Conservation (phyloP, 768 basidiomycete species). For the Naganishia friedmannii region DNA sequence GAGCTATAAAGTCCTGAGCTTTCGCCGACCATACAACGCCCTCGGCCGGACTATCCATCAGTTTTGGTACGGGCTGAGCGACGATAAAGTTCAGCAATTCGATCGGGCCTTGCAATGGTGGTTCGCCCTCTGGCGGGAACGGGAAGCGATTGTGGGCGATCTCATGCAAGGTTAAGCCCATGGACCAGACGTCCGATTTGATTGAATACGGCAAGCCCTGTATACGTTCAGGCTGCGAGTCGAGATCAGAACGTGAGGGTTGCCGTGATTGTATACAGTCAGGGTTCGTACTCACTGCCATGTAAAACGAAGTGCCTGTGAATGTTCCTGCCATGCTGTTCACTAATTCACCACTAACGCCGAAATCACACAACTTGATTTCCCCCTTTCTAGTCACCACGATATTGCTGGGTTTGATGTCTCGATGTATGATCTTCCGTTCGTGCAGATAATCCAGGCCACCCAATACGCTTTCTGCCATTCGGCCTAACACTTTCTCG, state of each 20-base stretch:
- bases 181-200: conserved; percentile 54
- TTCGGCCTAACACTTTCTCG: conserved; percentile 51
- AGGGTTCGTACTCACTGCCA: conserved; percentile 48
- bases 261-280: background rate
- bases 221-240: conserved; percentile 50
- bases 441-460: conserved; percentile 53
- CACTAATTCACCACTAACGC: conserved; percentile 52
- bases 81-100: conserved; percentile 90
- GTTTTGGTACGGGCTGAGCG: conserved; percentile 48
- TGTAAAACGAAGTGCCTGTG: conserved; percentile 53
- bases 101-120: conserved; percentile 78
- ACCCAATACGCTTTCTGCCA: conserved; percentile 47
- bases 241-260: background rate
- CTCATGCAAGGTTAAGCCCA: conserved; percentile 52
- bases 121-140: conserved; percentile 54
- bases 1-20: conserved; percentile 88
- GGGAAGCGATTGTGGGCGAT: conserved; percentile 53
- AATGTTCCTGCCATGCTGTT: conserved; percentile 52
- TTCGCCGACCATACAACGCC: conserved; percentile 65
- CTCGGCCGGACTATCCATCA: conserved; percentile 44
- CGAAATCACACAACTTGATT: conserved; percentile 54
- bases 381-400: conserved; percentile 48
- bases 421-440: conserved; percentile 51
- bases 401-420: conserved; percentile 54
- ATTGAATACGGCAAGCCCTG: conserved; percentile 51